Evolutionary conservation across 805 yeast species (phyloP), one percentile per base, ranked within the genome.

Genomic region (Candida koratica): DNA sequence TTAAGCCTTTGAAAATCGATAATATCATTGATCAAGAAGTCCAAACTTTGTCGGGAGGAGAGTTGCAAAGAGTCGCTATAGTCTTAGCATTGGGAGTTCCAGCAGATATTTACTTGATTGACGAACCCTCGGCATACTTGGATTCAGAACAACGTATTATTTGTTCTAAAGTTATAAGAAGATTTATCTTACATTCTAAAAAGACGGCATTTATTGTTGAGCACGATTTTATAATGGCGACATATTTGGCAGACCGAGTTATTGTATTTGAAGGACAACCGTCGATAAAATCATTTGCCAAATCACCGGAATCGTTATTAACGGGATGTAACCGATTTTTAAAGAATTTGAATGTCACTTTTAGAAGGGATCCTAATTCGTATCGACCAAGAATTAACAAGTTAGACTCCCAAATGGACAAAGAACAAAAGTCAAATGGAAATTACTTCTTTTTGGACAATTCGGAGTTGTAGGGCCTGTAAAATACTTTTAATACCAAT

Each of bases 181-280:
- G 96, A 67, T 93, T 88, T 59, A 85, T 93, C 56, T 71, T 93
- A 61, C 98, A 93, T 61, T 79, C 96, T 51, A 89, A 90, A 74
- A 93, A 90, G 76, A 90, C 97, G 30, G 98, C 99, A n/a, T 93
- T 93, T 63, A 74, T 93, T 53, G 99, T 93, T 41, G 99, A 93
- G 81, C 99, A 93, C 80, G 99, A 93, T 77, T 93, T 93, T 77
- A 93, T 93, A 72, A 93, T 93, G 99, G 97, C 98, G 47, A 93
- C 99, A 12, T 93, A 93, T 63, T 77, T 93, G 73, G 98, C 99
- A 46, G 99, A 93, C 68, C 79, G 95, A 58, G 99, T 93, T 53
- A 90, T 93, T 77, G 97, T 93, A 39, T 93, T 90, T 56, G 98
- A 93, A 65, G 99, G 99, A 64, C 55, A 67, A 46, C 97, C 99